These are phyloP conservation scores for Yarrowia sp. DNA, from an alignment of 805 yeast genomes.

Conservation along the genomic window DNA sequence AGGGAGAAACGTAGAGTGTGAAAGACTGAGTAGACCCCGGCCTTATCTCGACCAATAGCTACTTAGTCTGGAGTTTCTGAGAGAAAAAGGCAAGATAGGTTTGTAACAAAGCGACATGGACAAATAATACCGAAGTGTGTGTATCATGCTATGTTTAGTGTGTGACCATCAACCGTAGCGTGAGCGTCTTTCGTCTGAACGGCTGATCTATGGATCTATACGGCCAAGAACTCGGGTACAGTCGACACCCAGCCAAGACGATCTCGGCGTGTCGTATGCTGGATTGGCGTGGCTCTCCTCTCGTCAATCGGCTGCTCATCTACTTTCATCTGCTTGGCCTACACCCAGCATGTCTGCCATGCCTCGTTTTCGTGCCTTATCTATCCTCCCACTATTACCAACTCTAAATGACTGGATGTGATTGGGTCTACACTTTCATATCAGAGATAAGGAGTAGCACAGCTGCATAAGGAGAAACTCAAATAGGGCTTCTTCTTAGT, in stretches of 20 bases:
- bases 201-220: not conserved
- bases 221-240: not conserved
- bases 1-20: conserved; percentile 26
- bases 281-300: not conserved
- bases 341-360: conserved; percentile 9
- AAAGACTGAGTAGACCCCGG: not conserved
- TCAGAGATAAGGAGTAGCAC: conserved; percentile 36
- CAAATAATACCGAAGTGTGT: not conserved
- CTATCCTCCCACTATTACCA: conserved; percentile 19
- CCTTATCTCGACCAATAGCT: conserved; percentile 30
- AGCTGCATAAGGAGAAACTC: conserved; percentile 14
- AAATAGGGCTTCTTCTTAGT: not conserved
- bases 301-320: not conserved
- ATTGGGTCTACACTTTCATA: conserved; percentile 28
- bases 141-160: not conserved
- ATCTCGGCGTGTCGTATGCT: conserved; percentile 7
- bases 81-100: conserved; percentile 20
- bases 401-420: conserved; percentile 3
- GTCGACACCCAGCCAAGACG: conserved; percentile 2
- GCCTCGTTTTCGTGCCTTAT: conserved; percentile 38
- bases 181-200: not conserved
- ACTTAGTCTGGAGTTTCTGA: conserved; percentile 10
- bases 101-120: conserved; percentile 10
- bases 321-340: conserved; percentile 13
- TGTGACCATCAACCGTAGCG: too few species aligned